Base-by-base conservation (phyloP, 2,329 filamentous ascomycete species). In the Alternaria hordeiaustralica region DNA sequence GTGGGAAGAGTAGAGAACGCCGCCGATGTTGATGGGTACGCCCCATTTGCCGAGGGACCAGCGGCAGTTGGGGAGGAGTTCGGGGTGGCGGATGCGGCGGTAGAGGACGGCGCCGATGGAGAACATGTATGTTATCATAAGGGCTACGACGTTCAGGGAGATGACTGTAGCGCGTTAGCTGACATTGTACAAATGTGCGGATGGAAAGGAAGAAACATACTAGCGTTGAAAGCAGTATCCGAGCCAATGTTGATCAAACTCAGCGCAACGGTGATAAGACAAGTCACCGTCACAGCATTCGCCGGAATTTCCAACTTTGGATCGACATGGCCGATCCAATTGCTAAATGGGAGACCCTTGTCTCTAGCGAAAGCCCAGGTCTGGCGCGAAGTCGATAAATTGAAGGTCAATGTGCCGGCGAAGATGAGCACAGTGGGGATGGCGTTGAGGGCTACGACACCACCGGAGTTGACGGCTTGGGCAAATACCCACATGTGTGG, bases 61-160 rank as follows among this genome's bases (percentile, higher is more conserved):
- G 26, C 75, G 71, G 53, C 78, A 78, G 49, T 66, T 60, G 12
- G 80, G 79, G 6, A 83, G 74, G 6, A 78, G 74, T 53, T 79
- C 75, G 0, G 78, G 79, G 15, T 78, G 72, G 23, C 70, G 72
- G 49, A 82, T 65, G 45, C 81, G 78, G 36, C 79, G 74, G 64
- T 78, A 80, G 20, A 82, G 72, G 9, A 83, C 76, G 60, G 78
- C 79, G 58, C 78, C 77, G 59, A 83, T 82, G 20, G 72, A 76
- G 58, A 83, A 72, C 47, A 79, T 72, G 72, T 83, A 84, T 12
- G 80, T 81, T 10, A 77, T 78, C 74, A 83, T 78, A 6, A 81
- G 68, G 6, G 77, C 76, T 6, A 79, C 77, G 15, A 79, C 69
- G 54, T 76, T 76, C n/a, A 83, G 75, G 1, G 79, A 81, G 36